Evolutionary conservation across 1,139 yeast genomes (phyloP).

Genomic region (Hansenula sp.): DNA sequence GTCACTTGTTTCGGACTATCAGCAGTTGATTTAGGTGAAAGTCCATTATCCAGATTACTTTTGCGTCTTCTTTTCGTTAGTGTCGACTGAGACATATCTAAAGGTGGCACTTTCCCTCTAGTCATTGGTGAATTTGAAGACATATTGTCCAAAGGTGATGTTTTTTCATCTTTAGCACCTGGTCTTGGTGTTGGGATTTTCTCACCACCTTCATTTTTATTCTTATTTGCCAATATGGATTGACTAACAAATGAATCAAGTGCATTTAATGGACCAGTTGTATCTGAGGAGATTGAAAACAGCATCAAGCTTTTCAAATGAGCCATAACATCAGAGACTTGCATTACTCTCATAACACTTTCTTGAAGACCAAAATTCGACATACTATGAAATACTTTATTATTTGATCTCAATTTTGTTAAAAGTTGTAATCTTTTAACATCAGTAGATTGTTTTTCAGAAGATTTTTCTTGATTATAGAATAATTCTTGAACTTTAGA

Average conservation of each 20-base stretch:
- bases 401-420: constrained; percentile 28
- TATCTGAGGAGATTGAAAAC: constrained; percentile 40
- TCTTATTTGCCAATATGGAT: constrained; percentile 5
- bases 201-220: constrained; percentile 11
- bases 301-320: constrained; percentile 61
- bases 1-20: constrained; percentile 8
- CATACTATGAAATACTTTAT: constrained; percentile 34
- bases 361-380: constrained; percentile 61
- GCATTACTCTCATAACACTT: constrained; percentile 62
- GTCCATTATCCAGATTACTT: constrained; percentile 15
- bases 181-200: constrained; percentile 4
- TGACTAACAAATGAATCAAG: constrained; percentile 45
- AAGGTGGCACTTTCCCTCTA: constrained; percentile 11
- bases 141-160: constrained; percentile 4
- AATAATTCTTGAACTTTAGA: constrained; percentile 17
- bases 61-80: constrained; percentile 31
- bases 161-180: constrained; percentile 11
- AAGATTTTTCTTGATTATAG: constrained; percentile 10
- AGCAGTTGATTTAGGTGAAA: constrained; percentile 19
- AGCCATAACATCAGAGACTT: constrained; percentile 74
- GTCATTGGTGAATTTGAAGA: constrained; percentile 1
- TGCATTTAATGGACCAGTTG: constrained; percentile 55
- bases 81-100: constrained; percentile 28
- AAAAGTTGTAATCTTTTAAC: constrained; percentile 23
- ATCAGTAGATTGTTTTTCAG: constrained; percentile 24